Percentiles rank a stretch among this genome's conserved stretches.
Conservation (phyloP, 225 moss, liverwort and hornwort genomes). For the Neckera pumila region DNA sequence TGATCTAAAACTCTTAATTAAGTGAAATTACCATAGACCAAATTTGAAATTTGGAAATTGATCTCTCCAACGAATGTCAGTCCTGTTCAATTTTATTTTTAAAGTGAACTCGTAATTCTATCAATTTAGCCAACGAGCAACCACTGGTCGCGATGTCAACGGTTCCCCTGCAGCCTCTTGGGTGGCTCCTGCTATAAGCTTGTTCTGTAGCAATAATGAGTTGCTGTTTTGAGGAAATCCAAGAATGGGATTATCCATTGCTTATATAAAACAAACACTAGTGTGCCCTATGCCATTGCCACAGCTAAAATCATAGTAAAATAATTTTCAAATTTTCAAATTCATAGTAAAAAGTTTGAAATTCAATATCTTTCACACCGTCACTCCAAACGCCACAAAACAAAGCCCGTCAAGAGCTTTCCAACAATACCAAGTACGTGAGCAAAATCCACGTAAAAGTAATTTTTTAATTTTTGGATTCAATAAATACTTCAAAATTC, state of each 20-base stretch:
- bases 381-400: no score
- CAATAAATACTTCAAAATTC: no score
- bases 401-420: no score
- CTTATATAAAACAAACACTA: background rate
- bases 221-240: background rate
- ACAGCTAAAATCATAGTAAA: no score
- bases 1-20: background rate
- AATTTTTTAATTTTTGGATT: no score
- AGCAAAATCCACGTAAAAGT: no score
- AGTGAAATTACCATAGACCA: background rate
- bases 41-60: background rate
- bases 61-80: background rate
- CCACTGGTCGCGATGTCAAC: background rate
- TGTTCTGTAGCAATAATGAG: background rate
- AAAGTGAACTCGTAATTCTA: background rate
- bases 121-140: background rate
- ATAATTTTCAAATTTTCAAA: no score
- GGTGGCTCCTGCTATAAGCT: background rate
- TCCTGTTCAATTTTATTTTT: background rate
- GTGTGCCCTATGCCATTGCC: no score
- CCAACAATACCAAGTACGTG: no score
- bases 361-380: no score
- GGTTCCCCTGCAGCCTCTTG: background rate
- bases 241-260: background rate
- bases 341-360: no score